Evolutionary conservation across 192 early-diverging fungal species (phyloP).

Genomic region (Linnemannia elongata): DNA sequence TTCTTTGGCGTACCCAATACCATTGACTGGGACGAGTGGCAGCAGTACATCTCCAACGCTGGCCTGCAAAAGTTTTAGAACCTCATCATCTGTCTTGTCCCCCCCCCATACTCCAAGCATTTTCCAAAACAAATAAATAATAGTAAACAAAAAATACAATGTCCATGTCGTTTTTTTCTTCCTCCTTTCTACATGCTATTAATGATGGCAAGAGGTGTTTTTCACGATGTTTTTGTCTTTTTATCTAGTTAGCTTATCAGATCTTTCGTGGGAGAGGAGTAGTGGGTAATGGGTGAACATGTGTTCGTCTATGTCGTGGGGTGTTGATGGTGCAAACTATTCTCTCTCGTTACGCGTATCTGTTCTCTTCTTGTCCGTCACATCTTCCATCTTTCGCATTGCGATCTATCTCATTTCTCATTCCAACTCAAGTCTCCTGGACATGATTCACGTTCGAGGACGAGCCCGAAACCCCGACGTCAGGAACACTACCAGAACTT

Average conservation of each 20-base stretch:
- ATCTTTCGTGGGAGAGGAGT: background rate
- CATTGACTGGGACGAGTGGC: slow-evolving; percentile 58
- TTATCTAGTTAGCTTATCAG: background rate
- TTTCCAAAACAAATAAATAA: background rate
- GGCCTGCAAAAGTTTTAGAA: slow-evolving; percentile 40
- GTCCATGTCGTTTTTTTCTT: too few species aligned
- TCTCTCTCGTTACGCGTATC: background rate
- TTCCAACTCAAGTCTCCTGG: slow-evolving; percentile 2
- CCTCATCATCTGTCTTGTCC: background rate
- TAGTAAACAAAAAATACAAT: background rate
- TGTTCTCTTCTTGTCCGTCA: background rate
- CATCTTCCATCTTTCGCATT: background rate
- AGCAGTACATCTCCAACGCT: slow-evolving; percentile 41
- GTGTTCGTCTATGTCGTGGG: background rate
- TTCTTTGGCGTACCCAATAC: slow-evolving; percentile 55
- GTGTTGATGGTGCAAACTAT: background rate
- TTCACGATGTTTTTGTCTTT: background rate
- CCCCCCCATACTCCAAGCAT: background rate
- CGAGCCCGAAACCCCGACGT: background rate
- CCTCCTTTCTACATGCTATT: too few species aligned
- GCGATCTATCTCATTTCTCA: background rate
- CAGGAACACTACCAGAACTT: background rate
- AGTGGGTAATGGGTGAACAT: background rate
- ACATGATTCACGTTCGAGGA: background rate
- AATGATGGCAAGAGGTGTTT: background rate